A percentile compares a stretch with the other conserved stretches of the same genome.
Evolutionary conservation across 2,329 filamentous ascomycete species (phyloP).

Genomic region (Setomelanomma holmii): DNA sequence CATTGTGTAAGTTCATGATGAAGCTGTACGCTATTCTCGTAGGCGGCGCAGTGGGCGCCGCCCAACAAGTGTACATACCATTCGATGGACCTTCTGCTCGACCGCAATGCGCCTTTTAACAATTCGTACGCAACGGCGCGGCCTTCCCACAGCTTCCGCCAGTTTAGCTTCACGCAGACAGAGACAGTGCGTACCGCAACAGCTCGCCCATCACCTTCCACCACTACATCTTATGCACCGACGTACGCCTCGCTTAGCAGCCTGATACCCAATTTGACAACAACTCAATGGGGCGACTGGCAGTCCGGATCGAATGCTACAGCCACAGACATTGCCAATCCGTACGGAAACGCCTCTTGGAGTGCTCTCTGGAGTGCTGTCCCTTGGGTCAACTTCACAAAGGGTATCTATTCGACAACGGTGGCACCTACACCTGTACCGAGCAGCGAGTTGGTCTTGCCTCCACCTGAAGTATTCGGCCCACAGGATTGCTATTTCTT

Average conservation of each 20-base stretch:
- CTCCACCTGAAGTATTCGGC: slow-evolving; percentile 60
- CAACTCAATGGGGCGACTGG: slow-evolving; percentile 54
- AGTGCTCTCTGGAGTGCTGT: slow-evolving; percentile 47
- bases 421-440: slow-evolving; percentile 63
- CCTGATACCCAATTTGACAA: slow-evolving; percentile 45
- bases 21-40: slow-evolving; percentile 17
- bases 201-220: slow-evolving; percentile 40
- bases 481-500: slow-evolving; percentile 60
- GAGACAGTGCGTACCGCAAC: slow-evolving; percentile 51
- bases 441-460: slow-evolving; percentile 62
- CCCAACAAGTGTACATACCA: slow-evolving; percentile 49
- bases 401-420: slow-evolving; percentile 57
- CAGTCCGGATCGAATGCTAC: slow-evolving; percentile 43
- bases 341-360: slow-evolving; percentile 52
- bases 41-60: slow-evolving; percentile 14
- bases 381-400: slow-evolving; percentile 46
- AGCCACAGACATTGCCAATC: slow-evolving; percentile 43
- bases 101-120: slow-evolving; percentile 36
- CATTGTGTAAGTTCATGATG: slow-evolving; percentile 10
- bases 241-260: slow-evolving; percentile 44
- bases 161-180: slow-evolving; percentile 49
- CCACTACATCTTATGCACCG: slow-evolving; percentile 46
- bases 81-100: slow-evolving; percentile 34
- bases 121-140: slow-evolving; percentile 32
- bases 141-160: slow-evolving; percentile 40